These are phyloP conservation scores for Delitschia confertaspora DNA, from an alignment of 495 filamentous ascomycete genomes.

Conservation along the genomic window DNA sequence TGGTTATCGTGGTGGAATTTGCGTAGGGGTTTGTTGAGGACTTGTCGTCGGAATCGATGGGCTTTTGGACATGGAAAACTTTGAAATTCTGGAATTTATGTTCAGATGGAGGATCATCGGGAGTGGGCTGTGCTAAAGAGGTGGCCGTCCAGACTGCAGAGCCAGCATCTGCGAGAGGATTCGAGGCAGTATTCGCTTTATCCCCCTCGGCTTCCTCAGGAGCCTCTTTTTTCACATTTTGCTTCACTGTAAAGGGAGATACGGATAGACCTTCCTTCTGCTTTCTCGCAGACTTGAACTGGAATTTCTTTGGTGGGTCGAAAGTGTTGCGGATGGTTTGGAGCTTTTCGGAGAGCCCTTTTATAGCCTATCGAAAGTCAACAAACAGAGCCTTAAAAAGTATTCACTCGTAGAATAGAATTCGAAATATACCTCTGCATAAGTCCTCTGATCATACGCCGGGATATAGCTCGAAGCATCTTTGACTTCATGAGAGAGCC, in stretches of 20 bases:
- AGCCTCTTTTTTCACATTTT: no score
- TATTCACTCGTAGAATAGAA: conserved; percentile 3
- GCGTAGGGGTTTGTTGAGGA: conserved; percentile 39
- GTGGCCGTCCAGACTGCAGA: no score
- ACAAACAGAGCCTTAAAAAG: conserved; percentile 6
- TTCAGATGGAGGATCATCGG: no score
- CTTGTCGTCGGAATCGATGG: background rate
- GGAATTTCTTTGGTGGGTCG: conserved; percentile 60
- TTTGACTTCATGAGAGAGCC: conserved; percentile 59
- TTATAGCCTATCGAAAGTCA: conserved; percentile 47
- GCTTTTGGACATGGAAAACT: no score
- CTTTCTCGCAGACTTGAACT: conserved; percentile 55
- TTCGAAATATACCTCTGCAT: conserved; percentile 49
- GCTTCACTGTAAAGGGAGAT: no score
- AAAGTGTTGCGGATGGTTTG: conserved; percentile 48
- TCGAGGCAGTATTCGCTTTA: no score
- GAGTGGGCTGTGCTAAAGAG: no score
- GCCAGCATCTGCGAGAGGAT: no score
- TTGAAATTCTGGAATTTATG: no score
- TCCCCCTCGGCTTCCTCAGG: no score
- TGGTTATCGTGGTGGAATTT: conserved; percentile 49
- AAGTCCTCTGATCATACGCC: conserved; percentile 68
- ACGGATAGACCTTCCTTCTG: no score
- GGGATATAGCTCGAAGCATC: conserved; percentile 61
- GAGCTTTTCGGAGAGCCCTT: conserved; percentile 57